These are phyloP conservation scores for Monilinia vaccinii-corymbosi DNA, from an alignment of 2,329 filamentous ascomycete genomes.

Conservation along the genomic window DNA sequence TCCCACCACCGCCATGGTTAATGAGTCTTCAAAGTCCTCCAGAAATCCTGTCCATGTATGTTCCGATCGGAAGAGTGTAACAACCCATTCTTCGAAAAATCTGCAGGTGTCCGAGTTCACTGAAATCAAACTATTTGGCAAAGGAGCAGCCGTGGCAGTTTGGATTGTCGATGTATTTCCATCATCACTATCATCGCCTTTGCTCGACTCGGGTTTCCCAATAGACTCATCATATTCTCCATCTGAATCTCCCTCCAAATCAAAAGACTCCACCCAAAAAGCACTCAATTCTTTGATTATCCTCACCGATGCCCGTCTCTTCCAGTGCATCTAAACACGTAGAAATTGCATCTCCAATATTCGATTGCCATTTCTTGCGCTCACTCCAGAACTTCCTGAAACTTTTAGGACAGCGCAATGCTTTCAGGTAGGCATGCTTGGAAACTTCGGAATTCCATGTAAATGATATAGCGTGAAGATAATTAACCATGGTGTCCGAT, in stretches of 20 bases:
- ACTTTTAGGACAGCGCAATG: constrained; percentile 4
- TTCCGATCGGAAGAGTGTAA: constrained; percentile 1
- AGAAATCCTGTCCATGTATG: constrained; percentile 12
- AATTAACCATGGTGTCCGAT: constrained; percentile 14
- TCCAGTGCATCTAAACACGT: constrained; percentile 12
- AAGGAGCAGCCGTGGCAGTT: no score
- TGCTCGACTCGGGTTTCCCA: not conserved
- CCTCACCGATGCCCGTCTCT: constrained; percentile 10
- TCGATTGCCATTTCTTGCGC: constrained; percentile 1
- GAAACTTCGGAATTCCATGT: not conserved
- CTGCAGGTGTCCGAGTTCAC: not conserved
- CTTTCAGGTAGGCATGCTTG: constrained; percentile 2
- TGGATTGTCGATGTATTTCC: not conserved
- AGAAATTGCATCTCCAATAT: constrained; percentile 13
- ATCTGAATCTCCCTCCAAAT: constrained; percentile 11
- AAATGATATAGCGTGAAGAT: not conserved
- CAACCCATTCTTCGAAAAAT: constrained; percentile 1
- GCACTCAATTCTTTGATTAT: constrained; percentile 13
- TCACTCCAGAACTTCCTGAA: constrained; percentile 13
- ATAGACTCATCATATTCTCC: constrained; percentile 4
- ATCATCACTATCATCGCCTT: not conserved
- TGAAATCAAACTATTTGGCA: not conserved
- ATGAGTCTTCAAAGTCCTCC: constrained; percentile 11
- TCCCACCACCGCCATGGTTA: constrained; percentile 12
- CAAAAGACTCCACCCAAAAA: constrained; percentile 14